Evolutionary conservation across 768 basidiomycete species (phyloP), one percentile per base, ranked within the genome.

Genomic region (Butyriboletus loyo): DNA sequence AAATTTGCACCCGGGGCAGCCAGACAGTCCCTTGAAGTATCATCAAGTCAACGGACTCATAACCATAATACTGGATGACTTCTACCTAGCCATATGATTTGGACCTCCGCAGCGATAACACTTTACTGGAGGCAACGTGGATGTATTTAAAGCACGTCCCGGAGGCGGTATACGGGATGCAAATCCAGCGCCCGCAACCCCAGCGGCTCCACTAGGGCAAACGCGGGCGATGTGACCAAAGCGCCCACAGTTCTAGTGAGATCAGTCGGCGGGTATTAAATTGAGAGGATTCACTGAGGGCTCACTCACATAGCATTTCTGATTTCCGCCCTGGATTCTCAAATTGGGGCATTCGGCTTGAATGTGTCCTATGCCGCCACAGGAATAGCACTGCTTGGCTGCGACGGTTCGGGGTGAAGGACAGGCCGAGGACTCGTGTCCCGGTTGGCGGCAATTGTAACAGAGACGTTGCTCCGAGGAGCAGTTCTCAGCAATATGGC

Each of bases 371-470:
- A 97, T 84, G 47, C 92, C 94, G 24, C 92, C 90, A 64, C 92
- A 97, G 35, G 87, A 87, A 70, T 94, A 96, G 68, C 93, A 96
- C 71, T 95, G 91, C 72, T 92, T 94, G 28, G 87, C 83, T 45
- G 88, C 80, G 40, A 86, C 87, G 36, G 84, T 86, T 56, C 90
- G 82, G 35, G 92, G 92, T 59, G 84, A 83, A 36, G 91, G 87
- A 68, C 93, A 95, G 50, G 87, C 84, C 50, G 89, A 86, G 19
- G 89, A 92, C 71, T 95, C 92, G 62, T 95, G 93, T 36, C 93
- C 93, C n/a, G 92, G 88, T 68, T 93, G 89, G 59, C 90, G 85
- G 70, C 93, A 96, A 68, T 95, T 96, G 75, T 93, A 96, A 74
- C 93, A 96, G 54, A 96, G 81, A 62, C 91, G 84, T 69, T 89